Evolutionary conservation across 352 stramenopile species (phyloP).

Genomic region (Phytophthora niederhauseri): DNA sequence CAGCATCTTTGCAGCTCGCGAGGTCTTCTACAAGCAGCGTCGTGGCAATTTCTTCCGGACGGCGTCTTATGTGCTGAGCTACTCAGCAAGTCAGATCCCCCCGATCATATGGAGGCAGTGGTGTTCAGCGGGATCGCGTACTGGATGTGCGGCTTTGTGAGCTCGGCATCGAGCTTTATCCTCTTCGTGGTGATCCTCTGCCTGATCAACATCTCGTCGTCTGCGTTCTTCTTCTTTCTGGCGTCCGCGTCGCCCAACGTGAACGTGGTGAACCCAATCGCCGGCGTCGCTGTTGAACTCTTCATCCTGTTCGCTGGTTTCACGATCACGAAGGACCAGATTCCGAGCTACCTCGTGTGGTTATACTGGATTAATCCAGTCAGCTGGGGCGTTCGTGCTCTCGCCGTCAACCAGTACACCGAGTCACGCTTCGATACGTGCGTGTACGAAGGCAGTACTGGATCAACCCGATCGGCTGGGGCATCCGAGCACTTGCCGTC

Average conservation of each 20-base stretch:
- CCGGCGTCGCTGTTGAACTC: slow-evolving; percentile 5
- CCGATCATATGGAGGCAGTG: slow-evolving; percentile 20
- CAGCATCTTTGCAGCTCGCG: slow-evolving; percentile 17
- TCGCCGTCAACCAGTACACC: slow-evolving; percentile 36
- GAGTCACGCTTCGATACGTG: slow-evolving; percentile 30
- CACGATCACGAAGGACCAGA: slow-evolving; percentile 27
- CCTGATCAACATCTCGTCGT: slow-evolving; percentile 16
- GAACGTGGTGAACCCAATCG: slow-evolving; percentile 18
- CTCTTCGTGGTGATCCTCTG: slow-evolving; percentile 22
- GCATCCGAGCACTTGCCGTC: too few species aligned
- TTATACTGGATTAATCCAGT: slow-evolving; percentile 31
- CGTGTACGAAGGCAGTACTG: slow-evolving; percentile 28
- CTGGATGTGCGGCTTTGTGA: slow-evolving; percentile 36
- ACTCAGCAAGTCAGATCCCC: slow-evolving; percentile 15
- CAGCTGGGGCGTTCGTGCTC: slow-evolving; percentile 20
- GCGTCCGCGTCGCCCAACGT: slow-evolving; percentile 18
- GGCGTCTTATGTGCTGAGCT: slow-evolving; percentile 24
- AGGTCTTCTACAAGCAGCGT: slow-evolving; percentile 32
- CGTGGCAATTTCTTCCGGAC: slow-evolving; percentile 27
- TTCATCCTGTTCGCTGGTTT: slow-evolving; percentile 26
- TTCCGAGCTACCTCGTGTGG: slow-evolving; percentile 29
- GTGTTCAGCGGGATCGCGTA: slow-evolving; percentile 24
- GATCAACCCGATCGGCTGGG: too few species aligned
- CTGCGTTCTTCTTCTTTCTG: slow-evolving; percentile 28
- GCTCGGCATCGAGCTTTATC: slow-evolving; percentile 15